Evolutionary conservation across 805 yeast species (phyloP), one percentile per base, ranked within the genome.

Genomic region (Candida corydali): DNA sequence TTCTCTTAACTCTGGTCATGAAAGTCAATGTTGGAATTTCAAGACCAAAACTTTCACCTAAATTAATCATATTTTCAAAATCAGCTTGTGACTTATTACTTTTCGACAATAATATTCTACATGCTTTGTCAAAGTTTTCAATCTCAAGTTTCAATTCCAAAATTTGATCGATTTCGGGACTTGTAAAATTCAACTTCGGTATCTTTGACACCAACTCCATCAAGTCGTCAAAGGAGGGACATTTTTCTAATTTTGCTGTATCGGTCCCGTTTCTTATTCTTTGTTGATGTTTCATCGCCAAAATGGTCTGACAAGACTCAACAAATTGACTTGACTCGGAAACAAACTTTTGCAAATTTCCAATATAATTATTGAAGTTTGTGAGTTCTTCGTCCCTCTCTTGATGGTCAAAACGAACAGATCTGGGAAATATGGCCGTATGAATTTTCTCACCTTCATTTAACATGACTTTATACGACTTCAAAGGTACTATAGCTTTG

Each of bases 1-100:
- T 44, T 38, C 59, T 61, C 38, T 65, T 49, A n/a, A 68, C 42
- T 32, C 73, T 51, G 2, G 46, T 49, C n/a, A 67, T 46, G 36
- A 67, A 65, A 12, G 40, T 44, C 32, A 67, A 51, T 1, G 80
- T 70, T 2, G 76, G 73, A 11, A 83, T 52, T 5, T 63, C 68
- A 26, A 84, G 54, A 3, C 84, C 84, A 49, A 81, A 74, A 2
- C 79, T 68, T 39, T 67, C 63, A 1, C 89, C 91, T 25, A 76
- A 54, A 29, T 67, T 71, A 17, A 80, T 70, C 52, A 82, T 53
- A 27, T 74, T 78, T 25, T 65, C 58, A 34, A 77, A 66, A 17
- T 80, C 83, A 11, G 62, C 65, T 6, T 63, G 36, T 1, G 63
- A 45, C 15, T 61, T 65, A 16, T 52, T 55, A 5, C 51, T 54